Conservation (phyloP, 1,284 basidiomycete genomes). For the Gomphus bonarii region DNA sequence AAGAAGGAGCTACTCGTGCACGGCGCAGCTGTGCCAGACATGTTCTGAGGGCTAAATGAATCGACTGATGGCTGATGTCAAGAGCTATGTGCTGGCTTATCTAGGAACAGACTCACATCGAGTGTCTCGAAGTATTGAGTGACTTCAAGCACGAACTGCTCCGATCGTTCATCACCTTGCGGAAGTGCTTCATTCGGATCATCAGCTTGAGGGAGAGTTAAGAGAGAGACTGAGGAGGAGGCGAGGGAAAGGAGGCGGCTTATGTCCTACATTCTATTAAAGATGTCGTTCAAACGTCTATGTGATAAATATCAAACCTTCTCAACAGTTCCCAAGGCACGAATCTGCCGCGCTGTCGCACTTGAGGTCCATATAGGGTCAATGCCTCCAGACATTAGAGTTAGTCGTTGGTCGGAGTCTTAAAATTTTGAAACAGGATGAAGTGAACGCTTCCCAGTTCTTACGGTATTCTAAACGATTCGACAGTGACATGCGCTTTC, state of each 20-base stretch:
- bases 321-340: constrained; percentile 70
- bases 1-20: constrained; percentile 72
- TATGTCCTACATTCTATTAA: constrained; percentile 45
- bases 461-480: neutral
- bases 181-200: constrained; percentile 51
- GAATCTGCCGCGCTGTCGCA: constrained; percentile 60
- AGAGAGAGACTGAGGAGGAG: constrained; percentile 62
- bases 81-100: neutral
- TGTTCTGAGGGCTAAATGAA: constrained; percentile 64
- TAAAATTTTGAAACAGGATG: neutral
- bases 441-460: neutral
- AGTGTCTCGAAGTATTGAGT: constrained; percentile 75
- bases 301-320: constrained; percentile 37
- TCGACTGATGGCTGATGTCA: constrained; percentile 34
- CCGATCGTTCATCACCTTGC: constrained; percentile 70
- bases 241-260: constrained; percentile 61
- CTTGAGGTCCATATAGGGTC: constrained; percentile 15
- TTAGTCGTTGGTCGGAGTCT: neutral
- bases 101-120: constrained; percentile 40
- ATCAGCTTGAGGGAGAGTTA: constrained; percentile 71
- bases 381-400: neutral
- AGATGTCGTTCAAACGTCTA: neutral
- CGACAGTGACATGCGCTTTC: constrained; percentile 48
- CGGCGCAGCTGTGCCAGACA: constrained; percentile 70
- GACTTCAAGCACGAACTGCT: constrained; percentile 73